Evolutionary conservation across 2,329 filamentous ascomycete genomes (phyloP).

Genomic region (Aspergillus puulaauensis): DNA sequence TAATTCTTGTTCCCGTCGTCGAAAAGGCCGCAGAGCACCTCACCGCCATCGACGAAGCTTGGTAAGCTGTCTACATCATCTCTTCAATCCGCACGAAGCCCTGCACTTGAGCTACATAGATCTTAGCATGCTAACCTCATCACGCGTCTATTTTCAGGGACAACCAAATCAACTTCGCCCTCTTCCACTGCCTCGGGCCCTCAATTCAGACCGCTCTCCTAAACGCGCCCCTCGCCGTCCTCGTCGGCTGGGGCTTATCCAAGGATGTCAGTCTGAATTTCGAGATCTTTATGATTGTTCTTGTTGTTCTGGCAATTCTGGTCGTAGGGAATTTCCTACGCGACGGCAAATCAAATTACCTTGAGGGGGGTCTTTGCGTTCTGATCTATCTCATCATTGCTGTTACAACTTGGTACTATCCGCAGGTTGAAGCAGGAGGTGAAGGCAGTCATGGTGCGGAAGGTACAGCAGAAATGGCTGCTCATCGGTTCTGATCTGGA

Average conservation of each 20-base stretch:
- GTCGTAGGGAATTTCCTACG: slow-evolving; percentile 84
- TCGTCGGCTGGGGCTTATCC: slow-evolving; percentile 77
- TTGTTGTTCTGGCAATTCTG: slow-evolving; percentile 79
- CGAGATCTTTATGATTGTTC: slow-evolving; percentile 79
- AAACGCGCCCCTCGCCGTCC: slow-evolving; percentile 78
- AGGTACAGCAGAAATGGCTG: background rate
- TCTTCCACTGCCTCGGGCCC: slow-evolving; percentile 81
- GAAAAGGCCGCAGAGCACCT: slow-evolving; percentile 86
- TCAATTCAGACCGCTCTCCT: slow-evolving; percentile 88
- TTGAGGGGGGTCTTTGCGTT: slow-evolving; percentile 80
- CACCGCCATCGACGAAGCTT: slow-evolving; percentile 81
- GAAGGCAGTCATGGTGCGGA: background rate
- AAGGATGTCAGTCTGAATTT: slow-evolving; percentile 78
- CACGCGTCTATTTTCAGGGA: slow-evolving; percentile 29
- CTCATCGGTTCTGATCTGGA: background rate
- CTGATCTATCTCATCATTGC: slow-evolving; percentile 63
- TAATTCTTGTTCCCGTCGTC: slow-evolving; percentile 76
- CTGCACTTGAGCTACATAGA: background rate
- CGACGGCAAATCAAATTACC: slow-evolving; percentile 86
- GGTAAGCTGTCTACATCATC: slow-evolving; percentile 47
- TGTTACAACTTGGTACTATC: slow-evolving; percentile 62
- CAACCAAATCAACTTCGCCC: slow-evolving; percentile 72
- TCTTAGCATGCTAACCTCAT: slow-evolving; percentile 7
- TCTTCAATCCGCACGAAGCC: background rate
- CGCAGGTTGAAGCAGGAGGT: slow-evolving; percentile 44